Evolutionary conservation across 192 early-diverging fungal genomes (phyloP).

Genomic region (Phlyctochytrium bullatum): DNA sequence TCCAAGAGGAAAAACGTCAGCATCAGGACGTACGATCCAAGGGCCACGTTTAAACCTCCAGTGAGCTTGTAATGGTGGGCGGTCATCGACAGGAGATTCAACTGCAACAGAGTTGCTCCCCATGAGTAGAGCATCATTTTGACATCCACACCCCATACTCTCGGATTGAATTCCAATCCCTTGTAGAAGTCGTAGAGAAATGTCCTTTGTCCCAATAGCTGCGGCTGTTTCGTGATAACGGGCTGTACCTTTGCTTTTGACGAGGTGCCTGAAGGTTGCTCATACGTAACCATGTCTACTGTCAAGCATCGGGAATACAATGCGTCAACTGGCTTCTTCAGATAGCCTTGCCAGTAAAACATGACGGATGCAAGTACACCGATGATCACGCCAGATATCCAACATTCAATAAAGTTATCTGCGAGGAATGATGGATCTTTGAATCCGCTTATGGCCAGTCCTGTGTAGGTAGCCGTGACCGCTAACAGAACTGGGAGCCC

Average conservation of each 20-base stretch:
- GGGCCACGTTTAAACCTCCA: constrained; percentile 12
- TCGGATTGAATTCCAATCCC: constrained; percentile 23
- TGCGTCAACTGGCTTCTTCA: constrained; percentile 8
- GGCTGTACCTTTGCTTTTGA: not conserved
- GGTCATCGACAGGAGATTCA: constrained; percentile 19
- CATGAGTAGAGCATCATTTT: constrained; percentile 32
- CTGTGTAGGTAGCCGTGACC: not conserved
- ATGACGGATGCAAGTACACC: not conserved
- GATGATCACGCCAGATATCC: constrained; percentile 15
- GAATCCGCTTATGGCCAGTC: not conserved
- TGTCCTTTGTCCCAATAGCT: constrained; percentile 1
- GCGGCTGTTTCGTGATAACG: not conserved
- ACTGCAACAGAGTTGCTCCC: constrained; percentile 24
- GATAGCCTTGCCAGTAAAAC: not conserved
- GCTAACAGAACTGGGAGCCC: constrained; percentile 16
- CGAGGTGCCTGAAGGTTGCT: not conserved
- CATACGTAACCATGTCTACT: constrained; percentile 10
- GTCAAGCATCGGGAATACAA: constrained; percentile 24
- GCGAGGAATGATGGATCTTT: constrained; percentile 18
- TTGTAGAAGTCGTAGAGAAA: constrained; percentile 24
- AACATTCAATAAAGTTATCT: constrained; percentile 12
- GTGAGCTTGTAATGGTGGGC: constrained; percentile 1
- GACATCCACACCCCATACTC: constrained; percentile 16
- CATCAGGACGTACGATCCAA: constrained; percentile 6
- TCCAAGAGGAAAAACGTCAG: constrained; percentile 30